Base-by-base conservation (phyloP, 441 rosid genomes). In the Populus hybrid region DNA sequence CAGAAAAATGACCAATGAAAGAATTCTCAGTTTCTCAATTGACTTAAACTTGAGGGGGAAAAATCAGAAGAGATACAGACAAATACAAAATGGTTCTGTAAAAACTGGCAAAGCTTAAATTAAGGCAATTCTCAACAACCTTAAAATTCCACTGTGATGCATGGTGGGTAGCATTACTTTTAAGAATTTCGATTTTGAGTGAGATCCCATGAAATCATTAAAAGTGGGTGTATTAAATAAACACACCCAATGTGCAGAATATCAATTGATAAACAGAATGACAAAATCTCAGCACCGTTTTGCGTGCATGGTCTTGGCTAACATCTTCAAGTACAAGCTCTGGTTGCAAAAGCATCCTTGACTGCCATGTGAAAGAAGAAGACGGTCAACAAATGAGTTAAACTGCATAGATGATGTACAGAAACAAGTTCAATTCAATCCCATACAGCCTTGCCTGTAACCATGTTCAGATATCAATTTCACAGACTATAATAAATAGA, bases 221-320 rank as follows among this genome's bases (percentile, higher is more conserved):
- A n/a, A 61, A 16, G 5, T 23, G 16, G 9, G 11, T 10, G 18
- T 64, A 20, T 59, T 26, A 64, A 26, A 29, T 16, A 45, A n/a
- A n/a, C 64, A 71, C n/a, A 72, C 29, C 42, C 45, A 18, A 8
- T 45, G 28, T 29, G 50, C 45, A n/a, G n/a, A 20, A 18, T 18
- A 73, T 35, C 10, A 4, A 28, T 26, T 77, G 14, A 21, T 61
- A 63, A 63, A 23, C 65, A 68, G 38, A 66, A 7, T 45, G 8
- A 56, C 14, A 24, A 61, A 50, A 29, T 42, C 24, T 65, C 45
- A 59, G 11, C 81, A 91, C 98, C 81, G 99, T 92, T 86, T 93
- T 93, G 73, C 89, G 94, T 61, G 98, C 98, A 80, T 95, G 98
- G 78, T 95, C 97, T 86, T 93, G 98, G 76, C 98, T 95, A 79